Base-by-base conservation (phyloP, 495 filamentous ascomycete species). In the Hypoxylon fragiforme region DNA sequence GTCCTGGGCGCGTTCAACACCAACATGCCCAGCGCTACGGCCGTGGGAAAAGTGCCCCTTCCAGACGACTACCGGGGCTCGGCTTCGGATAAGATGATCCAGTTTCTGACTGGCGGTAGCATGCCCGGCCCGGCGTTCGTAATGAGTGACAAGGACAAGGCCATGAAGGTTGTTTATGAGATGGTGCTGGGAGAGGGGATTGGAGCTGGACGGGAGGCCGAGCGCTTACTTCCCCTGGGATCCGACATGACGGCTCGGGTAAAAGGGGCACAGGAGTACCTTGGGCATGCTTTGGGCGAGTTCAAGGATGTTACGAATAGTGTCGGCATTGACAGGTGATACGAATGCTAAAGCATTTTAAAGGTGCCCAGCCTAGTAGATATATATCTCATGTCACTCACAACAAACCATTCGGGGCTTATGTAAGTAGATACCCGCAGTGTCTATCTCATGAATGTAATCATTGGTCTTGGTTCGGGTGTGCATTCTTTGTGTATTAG, bases 111-210 rank as follows among this genome's bases (percentile, higher is more conserved):
- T 12, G 45, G 50, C 5, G 15, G 52, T 0, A 62, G 79, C 13
- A 26, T 36, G 9, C 62, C 55, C 2, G 72, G 73, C 0, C 66
- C 66, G 31, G 50, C 68, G 12, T 40, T 51, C 3, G 41, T 59
- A 2, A 63, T 71, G 34, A 75, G 78, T 4, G 78, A 83, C 53
- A 74, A 70, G 41, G 71, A 77, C 8, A 81, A 81, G 48, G 80
- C 73, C 0, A 69, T 72, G 42, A 72, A 73, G 54, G 76, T 67
- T 0, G 63, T 82, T 2, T 81, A 74, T 44, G 70, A 81, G 28
- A 70, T 79, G 14, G 70, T 78, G 1, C 57, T 70, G 1, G 79
- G 77, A 0, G 70, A 76, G 31, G 77, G 77, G 0, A 62, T 70
- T 39, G 79, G 76, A 0, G 63, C 40, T 35, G 76, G 75, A 7